Conservation (phyloP, 73 alveolate species). For the Paramecium primaurelia region DNA sequence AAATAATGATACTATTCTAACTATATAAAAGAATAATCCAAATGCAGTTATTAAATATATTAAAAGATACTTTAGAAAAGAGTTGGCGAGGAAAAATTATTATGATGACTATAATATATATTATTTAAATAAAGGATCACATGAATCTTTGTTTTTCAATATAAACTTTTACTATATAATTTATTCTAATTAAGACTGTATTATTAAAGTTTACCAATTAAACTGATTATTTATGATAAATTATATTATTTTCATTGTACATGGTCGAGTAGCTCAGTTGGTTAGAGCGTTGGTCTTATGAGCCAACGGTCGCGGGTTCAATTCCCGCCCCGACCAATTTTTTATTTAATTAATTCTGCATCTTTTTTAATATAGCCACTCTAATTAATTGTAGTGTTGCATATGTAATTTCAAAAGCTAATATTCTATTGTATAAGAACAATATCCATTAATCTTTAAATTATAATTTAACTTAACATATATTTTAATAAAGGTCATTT, state of each 20-base stretch:
- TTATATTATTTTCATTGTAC: neutral
- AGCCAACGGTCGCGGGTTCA: constrained; percentile 68
- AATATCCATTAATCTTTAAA: neutral
- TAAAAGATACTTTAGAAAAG: neutral
- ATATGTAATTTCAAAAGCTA: neutral
- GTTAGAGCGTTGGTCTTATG: constrained; percentile 68
- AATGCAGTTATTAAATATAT: neutral
- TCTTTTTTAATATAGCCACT: neutral
- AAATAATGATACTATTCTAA: too few relatives aligned
- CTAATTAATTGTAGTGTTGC: neutral
- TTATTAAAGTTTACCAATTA: neutral
- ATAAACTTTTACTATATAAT: neutral
- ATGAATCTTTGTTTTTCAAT: neutral
- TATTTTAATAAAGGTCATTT: too few relatives aligned
- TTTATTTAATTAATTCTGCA: neutral
- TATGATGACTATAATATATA: neutral
- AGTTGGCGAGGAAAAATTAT: neutral
- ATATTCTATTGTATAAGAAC: neutral
- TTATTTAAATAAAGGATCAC: neutral
- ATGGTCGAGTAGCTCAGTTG: constrained; percentile 64
- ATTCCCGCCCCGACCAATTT: constrained; percentile 50
- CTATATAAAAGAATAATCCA: neutral
- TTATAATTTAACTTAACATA: too few relatives aligned
- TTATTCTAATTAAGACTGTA: neutral
- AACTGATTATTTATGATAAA: neutral